These are phyloP conservation scores for Aspergillus olivimuriae DNA, from an alignment of 495 filamentous ascomycete genomes.

Conservation along the genomic window DNA sequence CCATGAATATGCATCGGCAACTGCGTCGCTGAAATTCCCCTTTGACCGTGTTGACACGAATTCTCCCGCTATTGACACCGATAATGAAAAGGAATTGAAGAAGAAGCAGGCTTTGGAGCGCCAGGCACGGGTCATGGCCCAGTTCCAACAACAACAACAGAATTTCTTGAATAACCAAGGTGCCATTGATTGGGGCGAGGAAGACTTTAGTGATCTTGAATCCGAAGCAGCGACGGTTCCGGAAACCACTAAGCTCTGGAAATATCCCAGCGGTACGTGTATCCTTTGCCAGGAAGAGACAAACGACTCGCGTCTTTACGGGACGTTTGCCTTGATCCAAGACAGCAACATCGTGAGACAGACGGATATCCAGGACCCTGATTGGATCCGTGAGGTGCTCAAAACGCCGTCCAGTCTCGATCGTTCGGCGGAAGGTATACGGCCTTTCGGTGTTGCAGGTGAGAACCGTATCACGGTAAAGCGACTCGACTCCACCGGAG, in stretches of 20 bases:
- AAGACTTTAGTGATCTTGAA: constrained; percentile 65
- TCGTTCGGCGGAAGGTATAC: constrained; percentile 68
- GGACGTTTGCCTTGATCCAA: constrained; percentile 82
- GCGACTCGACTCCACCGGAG: constrained; percentile 66
- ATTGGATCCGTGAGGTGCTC: constrained; percentile 77
- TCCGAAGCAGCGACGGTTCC: constrained; percentile 44
- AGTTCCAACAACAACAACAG: constrained; percentile 95
- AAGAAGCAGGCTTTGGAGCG: constrained; percentile 83
- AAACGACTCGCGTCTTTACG: constrained; percentile 80
- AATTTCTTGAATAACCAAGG: constrained; percentile 84
- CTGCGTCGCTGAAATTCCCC: constrained; percentile 41
- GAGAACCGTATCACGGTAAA: constrained; percentile 73
- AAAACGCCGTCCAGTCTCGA: constrained; percentile 76
- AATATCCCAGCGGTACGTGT: constrained; percentile 90
- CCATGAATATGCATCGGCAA: constrained; percentile 56
- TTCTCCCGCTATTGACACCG: constrained; percentile 51
- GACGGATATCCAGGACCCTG: constrained; percentile 71
- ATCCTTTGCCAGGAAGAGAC: constrained; percentile 96
- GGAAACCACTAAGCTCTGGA: constrained; percentile 76
- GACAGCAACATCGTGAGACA: constrained; percentile 83
- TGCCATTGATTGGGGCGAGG: constrained; percentile 77
- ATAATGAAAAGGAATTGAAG: constrained; percentile 73
- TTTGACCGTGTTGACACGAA: constrained; percentile 51
- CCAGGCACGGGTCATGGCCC: constrained; percentile 89
- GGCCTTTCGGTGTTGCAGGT: constrained; percentile 84